Conservation (phyloP, 768 basidiomycete genomes). For the Serendipita sp. region DNA sequence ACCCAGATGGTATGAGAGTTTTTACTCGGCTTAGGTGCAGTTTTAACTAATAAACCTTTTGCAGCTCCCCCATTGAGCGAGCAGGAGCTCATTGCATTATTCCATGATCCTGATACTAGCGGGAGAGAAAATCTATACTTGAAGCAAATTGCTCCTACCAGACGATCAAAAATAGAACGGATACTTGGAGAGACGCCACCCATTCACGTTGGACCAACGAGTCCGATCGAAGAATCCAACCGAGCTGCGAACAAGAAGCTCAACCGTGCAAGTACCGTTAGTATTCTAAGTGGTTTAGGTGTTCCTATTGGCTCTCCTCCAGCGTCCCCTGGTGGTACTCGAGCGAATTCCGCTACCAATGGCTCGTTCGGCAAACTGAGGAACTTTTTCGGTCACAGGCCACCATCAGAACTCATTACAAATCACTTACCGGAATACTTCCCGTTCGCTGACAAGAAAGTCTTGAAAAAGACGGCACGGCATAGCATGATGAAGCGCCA, state of each 20-base stretch:
- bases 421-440: constrained; percentile 90
- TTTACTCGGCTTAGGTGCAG: neutral
- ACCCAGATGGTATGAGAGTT: constrained; percentile 25
- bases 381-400: constrained; percentile 96
- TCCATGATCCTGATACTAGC: constrained; percentile 63
- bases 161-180: constrained; percentile 27
- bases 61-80: constrained; percentile 65
- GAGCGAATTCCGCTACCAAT: constrained; percentile 2
- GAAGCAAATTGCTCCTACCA: constrained; percentile 31
- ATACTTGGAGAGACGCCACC: constrained; percentile 35
- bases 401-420: constrained; percentile 92
- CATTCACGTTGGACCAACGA: constrained; percentile 14
- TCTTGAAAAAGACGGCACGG: constrained; percentile 70
- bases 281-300: constrained; percentile 84
- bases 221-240: constrained; percentile 18
- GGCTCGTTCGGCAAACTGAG: constrained; percentile 37
- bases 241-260: constrained; percentile 29
- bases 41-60: constrained; percentile 1
- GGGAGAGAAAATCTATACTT: constrained; percentile 63
- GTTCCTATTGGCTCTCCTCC: constrained; percentile 51
- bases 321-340: constrained; percentile 21
- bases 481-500: constrained; percentile 68
- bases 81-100: constrained; percentile 63
- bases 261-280: constrained; percentile 88
- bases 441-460: constrained; percentile 83